Evolutionary conservation across 2,329 filamentous ascomycete genomes (phyloP), one percentile per base, ranked within the genome.

Genomic region (Penicillium polonicum): DNA sequence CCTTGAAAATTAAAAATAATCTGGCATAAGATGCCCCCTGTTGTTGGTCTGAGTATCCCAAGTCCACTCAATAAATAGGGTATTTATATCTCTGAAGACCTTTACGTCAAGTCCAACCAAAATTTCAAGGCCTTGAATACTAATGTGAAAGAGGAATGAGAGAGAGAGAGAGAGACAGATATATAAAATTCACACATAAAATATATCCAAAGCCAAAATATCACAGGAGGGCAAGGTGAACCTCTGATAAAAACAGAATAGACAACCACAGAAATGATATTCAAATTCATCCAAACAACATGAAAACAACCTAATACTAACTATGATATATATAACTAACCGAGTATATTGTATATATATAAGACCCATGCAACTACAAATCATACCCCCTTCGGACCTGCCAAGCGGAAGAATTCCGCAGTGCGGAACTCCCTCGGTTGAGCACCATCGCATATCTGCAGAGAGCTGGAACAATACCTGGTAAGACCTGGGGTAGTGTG

Each of bases 401-500:
- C 23, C 8, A n/a, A 12, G 52, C 60, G 62, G 62, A 39, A 29
- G 0, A 35, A 42, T 61, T 59, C 62, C 62, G 52, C 13, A 21
- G 52, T 53, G 54, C 60, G 59, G 58, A 61, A 61, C 12, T 1
- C 1, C 36, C 29, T 52, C 52, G 55, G 55, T 49, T 42, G 27
- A 9, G 19, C 21, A 33, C 15, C 10, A n/a, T 33, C 27, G 15
- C 5, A 5, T 13, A 19, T 25, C 13, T 5, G 25, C 33, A 35
- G 25, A 33, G 43, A 17, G 10, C 58, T 58, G 21, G 23, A 17
- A 17, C 38, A 31, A 44, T 38, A 15, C 17, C 56, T 59, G 42
- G 39, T 23, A 45, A 53, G 48, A 48, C 55, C 59, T 52, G 59
- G 59, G 61, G 59, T 61, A 62, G 25, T 50, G 25, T 50, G 42